Conservation (phyloP, 192 early-diverging fungal species). For the Umbelopsis vinacea region DNA sequence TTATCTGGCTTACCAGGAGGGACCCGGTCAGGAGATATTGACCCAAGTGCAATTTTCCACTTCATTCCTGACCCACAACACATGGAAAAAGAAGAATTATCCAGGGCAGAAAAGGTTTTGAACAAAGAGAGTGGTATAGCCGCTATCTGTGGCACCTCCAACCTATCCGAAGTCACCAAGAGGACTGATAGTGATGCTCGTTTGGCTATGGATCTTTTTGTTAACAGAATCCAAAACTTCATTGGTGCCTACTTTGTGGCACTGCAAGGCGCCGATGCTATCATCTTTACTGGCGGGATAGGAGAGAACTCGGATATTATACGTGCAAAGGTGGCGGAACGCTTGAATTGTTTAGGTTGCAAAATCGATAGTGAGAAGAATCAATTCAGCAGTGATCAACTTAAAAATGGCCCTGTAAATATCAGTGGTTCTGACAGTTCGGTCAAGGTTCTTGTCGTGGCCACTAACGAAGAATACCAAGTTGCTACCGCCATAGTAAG, state of each 20-base stretch:
- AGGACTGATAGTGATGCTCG: constrained; percentile 28
- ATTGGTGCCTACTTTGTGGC: constrained; percentile 44
- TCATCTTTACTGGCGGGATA: constrained; percentile 51
- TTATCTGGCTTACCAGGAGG: constrained; percentile 32
- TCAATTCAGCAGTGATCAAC: background rate
- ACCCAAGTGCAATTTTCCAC: constrained; percentile 44
- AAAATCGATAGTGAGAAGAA: background rate
- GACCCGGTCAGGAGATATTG: constrained; percentile 47
- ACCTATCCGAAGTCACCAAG: constrained; percentile 38
- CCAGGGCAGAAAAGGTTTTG: constrained; percentile 43
- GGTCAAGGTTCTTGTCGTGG: constrained; percentile 4
- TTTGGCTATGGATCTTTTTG: constrained; percentile 45
- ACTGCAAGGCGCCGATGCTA: constrained; percentile 34
- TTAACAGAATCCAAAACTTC: constrained; percentile 47
- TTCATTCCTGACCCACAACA: constrained; percentile 26
- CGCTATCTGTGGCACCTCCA: constrained; percentile 44
- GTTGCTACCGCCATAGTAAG: background rate
- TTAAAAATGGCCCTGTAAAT: background rate
- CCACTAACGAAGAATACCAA: constrained; percentile 19
- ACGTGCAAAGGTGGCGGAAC: background rate
- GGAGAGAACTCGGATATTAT: constrained; percentile 39
- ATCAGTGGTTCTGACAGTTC: background rate
- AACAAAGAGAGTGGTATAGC: constrained; percentile 44
- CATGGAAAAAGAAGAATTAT: constrained; percentile 36
- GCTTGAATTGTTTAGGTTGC: background rate